Percentiles rank a stretch among this genome's conserved stretches.
These are phyloP conservation scores for Salisapilia sapeloensis DNA, from an alignment of 352 stramenopile species.

Conservation along the genomic window DNA sequence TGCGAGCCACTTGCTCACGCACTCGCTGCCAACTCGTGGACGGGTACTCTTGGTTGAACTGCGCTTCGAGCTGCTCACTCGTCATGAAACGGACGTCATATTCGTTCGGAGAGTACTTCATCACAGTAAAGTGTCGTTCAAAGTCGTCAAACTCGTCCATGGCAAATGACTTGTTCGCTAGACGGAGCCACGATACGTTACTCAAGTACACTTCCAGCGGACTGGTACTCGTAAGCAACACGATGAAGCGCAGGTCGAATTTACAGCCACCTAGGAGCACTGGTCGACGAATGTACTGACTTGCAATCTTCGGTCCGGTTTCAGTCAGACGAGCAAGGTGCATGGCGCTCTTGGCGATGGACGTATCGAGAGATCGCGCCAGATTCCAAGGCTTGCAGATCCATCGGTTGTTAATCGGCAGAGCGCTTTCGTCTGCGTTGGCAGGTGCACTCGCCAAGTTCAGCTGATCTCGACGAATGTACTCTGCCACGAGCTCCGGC, in stretches of 20 bases:
- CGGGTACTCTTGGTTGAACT: conserved; percentile 29
- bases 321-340: conserved; percentile 26
- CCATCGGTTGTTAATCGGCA: conserved; percentile 16
- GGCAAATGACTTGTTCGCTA: conserved; percentile 33
- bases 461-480: conserved; percentile 14
- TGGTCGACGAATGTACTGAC: conserved; percentile 36
- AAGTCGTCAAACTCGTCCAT: conserved; percentile 43
- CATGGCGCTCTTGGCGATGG: conserved; percentile 21
- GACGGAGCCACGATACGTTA: conserved; percentile 28
- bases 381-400: conserved; percentile 52
- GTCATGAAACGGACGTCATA: conserved; percentile 31
- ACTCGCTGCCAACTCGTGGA: conserved; percentile 23
- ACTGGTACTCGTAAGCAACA: conserved; percentile 33
- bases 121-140: conserved; percentile 42
- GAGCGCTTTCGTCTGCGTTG: conserved; percentile 13
- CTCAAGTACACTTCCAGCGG: conserved; percentile 29
- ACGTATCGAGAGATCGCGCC: conserved; percentile 34
- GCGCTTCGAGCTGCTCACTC: conserved; percentile 22
- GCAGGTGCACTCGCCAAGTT: conserved; percentile 7
- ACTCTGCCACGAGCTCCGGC: conserved; percentile 25
- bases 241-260: conserved; percentile 38
- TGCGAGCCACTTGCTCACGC: conserved; percentile 17
- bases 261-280: conserved; percentile 34
- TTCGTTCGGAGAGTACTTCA: conserved; percentile 34
- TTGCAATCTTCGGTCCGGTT: conserved; percentile 31